Evolutionary conservation across 2,329 filamentous ascomycete genomes (phyloP), one percentile per base, ranked within the genome.

Genomic region (Penicillium sp.): DNA sequence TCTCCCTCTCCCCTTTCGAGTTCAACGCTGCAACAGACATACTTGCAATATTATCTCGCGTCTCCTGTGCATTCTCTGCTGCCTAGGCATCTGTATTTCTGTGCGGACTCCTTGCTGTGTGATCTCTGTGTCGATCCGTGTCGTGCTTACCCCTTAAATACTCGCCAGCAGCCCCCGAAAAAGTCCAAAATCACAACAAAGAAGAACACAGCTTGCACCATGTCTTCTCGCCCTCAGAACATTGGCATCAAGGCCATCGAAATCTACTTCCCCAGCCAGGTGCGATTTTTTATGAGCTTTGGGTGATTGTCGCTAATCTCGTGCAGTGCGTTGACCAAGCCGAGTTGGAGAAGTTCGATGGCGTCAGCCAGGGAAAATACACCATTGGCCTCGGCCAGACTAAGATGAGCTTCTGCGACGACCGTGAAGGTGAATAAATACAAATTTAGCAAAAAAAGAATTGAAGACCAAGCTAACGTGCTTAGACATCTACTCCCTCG

Each of bases 171-270:
- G n/a, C 35, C 35, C 16, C 28, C 28, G n/a, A 11, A 38, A 38
- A 23, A 52, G 16, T 16, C 3, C 35, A 40, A 8, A 9, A 33
- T 11, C 5, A n/a, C 33, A 38, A 38, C 33, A 42, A 20, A 42
- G 20, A 45, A 20, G 21, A 38, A 48, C n/a, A 43, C 66, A 76
- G 62, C 64, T 35, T 35, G 30, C 30, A 35, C 30, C 12, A 92
- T 91, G 88, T 83, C 88, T 71, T 74, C 86, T 66, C 87, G 88
- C 77, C 88, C 90, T 63, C 85, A 91, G 76, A 93, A 93, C 79
- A 87, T 94, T 76, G 90, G 90, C 83, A 91, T 94, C 74, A 93
- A 94, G 81, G 90, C 89, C 87, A 90, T 94, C 76, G 90, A 94
- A 74, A 84, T 94, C 71, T 94, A 94, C 77, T 90, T 91, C 71